A percentile compares a stretch with the other conserved stretches of the same genome.
Conservation (phyloP, 2,329 filamentous ascomycete species). For the Calonectria crousiana region DNA sequence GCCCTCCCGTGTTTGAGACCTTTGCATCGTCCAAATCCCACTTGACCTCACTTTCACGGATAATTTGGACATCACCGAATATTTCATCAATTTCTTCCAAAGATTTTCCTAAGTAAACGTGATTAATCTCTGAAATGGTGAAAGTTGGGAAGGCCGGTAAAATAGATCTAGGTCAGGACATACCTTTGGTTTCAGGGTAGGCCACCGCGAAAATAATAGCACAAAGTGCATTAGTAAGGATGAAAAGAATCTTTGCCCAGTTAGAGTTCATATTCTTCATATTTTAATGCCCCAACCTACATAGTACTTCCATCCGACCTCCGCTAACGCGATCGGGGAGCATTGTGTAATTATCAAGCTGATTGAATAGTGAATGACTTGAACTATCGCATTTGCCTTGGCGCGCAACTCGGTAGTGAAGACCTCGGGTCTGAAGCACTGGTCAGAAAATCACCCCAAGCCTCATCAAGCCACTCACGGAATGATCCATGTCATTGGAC, state of each 20-base stretch:
- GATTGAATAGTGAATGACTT: constrained; percentile 56
- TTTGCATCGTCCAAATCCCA: constrained; percentile 28
- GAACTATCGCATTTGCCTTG: constrained; percentile 56
- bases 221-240: constrained; percentile 54
- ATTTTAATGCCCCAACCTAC: constrained; percentile 28
- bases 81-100: constrained; percentile 56
- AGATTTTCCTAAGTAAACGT: constrained; percentile 49
- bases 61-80: constrained; percentile 52
- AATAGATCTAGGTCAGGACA: neutral
- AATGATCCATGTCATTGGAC: constrained; percentile 58
- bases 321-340: constrained; percentile 53
- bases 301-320: constrained; percentile 57
- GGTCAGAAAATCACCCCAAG: accelerated
- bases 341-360: constrained; percentile 56
- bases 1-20: neutral
- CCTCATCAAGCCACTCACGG: constrained; percentile 45
- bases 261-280: neutral
- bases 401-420: constrained; percentile 55
- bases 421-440: constrained; percentile 49
- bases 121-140: constrained; percentile 21
- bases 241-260: constrained; percentile 49
- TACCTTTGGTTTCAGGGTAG: constrained; percentile 55
- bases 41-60: constrained; percentile 38
- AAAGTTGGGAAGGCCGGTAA: too few relatives aligned
- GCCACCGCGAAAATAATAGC: constrained; percentile 50